These are phyloP conservation scores for Brassica balearica DNA, from an alignment of 441 rosid genomes.

Conservation along the genomic window DNA sequence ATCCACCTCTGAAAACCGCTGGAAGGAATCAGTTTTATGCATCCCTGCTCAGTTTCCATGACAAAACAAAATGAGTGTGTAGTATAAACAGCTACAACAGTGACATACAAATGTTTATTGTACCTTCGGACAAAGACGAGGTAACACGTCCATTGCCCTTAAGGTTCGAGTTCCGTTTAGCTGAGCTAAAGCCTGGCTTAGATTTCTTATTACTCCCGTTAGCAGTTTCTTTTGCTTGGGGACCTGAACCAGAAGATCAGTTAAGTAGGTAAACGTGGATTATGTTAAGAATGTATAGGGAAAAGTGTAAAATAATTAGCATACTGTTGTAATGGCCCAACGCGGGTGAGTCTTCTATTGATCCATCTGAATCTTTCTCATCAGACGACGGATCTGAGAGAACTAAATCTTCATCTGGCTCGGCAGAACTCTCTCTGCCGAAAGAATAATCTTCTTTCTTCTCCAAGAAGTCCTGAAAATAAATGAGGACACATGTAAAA, in stretches of 20 bases:
- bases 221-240: constrained; percentile 45
- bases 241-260: constrained; percentile 48
- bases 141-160: constrained; percentile 48
- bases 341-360: constrained; percentile 56
- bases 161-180: constrained; percentile 53
- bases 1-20: constrained; percentile 53
- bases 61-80: constrained; percentile 31
- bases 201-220: constrained; percentile 49
- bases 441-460: constrained; percentile 50
- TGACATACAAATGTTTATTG: constrained; percentile 29
- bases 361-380: constrained; percentile 55
- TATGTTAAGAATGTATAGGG: not conserved
- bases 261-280: constrained; percentile 5
- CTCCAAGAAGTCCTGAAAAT: constrained; percentile 58
- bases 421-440: constrained; percentile 43
- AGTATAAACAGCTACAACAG: constrained; percentile 8
- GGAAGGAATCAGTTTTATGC: constrained; percentile 51
- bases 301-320: constrained; percentile 17
- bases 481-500: constrained; percentile 53
- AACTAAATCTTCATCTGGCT: constrained; percentile 46
- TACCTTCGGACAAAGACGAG: constrained; percentile 62
- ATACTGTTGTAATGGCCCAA: constrained; percentile 44
- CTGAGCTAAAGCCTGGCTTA: constrained; percentile 49
- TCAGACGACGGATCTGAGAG: constrained; percentile 57
- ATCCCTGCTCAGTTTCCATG: constrained; percentile 50